Percentiles rank a stretch among this genome's conserved stretches.
phyloP scores from a whole-genome alignment of 2,329 filamentous ascomycete genomes.

The Beauveria bassiana region DNA sequence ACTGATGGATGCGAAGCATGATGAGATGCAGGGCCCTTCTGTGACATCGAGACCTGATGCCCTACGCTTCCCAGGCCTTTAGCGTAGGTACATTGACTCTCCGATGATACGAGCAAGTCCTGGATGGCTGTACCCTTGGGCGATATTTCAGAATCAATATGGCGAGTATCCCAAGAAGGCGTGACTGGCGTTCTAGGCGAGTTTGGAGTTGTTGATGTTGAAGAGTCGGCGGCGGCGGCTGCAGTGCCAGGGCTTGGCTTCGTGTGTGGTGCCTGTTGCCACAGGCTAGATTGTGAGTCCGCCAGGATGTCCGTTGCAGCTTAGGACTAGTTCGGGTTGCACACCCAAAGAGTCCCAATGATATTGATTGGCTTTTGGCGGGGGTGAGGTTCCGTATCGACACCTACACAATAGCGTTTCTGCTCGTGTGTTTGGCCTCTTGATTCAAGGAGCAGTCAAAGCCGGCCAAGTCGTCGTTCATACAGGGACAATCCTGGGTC shows the following conservation, averaged over 20 bases:
- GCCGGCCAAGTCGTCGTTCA: not conserved
- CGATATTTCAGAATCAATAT: slow-evolving; percentile 17
- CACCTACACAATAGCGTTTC: not conserved
- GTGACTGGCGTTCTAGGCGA: slow-evolving; percentile 29
- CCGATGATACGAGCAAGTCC: slow-evolving; percentile 16
- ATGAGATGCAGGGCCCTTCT: slow-evolving; percentile 49
- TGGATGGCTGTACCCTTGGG: slow-evolving; percentile 17
- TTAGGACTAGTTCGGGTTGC: slow-evolving; percentile 25
- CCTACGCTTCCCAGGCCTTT: slow-evolving; percentile 43
- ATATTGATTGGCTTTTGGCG: not conserved
- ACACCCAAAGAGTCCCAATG: slow-evolving; percentile 28
- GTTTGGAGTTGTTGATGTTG: slow-evolving; percentile 23
- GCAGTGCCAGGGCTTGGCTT: slow-evolving; percentile 25
- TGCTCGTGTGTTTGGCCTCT: not conserved
- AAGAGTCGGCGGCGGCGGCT: slow-evolving; percentile 22
- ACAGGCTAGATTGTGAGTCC: slow-evolving; percentile 24
- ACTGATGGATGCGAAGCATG: slow-evolving; percentile 45
- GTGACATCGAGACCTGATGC: slow-evolving; percentile 58
- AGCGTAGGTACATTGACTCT: slow-evolving; percentile 51
- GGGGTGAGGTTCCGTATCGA: not conserved
- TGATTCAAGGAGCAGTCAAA: not conserved
- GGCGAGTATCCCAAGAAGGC: slow-evolving; percentile 23
- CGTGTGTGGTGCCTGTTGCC: slow-evolving; percentile 25
- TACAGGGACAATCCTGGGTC: not conserved
- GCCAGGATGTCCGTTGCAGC: slow-evolving; percentile 25